These are phyloP conservation scores for Xerocomellus amylosporus DNA, from an alignment of 768 basidiomycete species.

Conservation along the genomic window DNA sequence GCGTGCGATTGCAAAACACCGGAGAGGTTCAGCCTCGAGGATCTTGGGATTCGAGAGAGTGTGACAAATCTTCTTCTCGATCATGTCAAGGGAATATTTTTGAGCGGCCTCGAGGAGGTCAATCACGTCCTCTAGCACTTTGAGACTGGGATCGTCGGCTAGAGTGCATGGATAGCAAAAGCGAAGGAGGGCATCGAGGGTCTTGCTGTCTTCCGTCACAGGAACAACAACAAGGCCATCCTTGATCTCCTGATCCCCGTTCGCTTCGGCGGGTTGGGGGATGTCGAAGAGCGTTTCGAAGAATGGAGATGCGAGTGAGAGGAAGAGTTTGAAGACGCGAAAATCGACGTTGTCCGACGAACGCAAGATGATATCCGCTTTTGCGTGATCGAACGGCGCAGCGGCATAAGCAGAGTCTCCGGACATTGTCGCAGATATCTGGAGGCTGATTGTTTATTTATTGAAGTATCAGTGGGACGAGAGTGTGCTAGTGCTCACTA, in stretches of 20 bases:
- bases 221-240: no score
- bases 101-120: not conserved
- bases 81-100: not conserved
- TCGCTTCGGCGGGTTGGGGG: no score
- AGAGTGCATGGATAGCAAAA: no score
- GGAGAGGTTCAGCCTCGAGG: not conserved
- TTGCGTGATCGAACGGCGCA: not conserved
- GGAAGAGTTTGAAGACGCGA: no score
- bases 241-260: no score
- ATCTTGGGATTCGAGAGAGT: not conserved
- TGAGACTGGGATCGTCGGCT: not conserved
- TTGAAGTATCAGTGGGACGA: not conserved
- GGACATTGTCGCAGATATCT: not conserved
- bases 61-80: not conserved
- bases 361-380: not conserved
- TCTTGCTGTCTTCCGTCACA: no score
- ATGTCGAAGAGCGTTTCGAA: no score
- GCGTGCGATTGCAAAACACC: not conserved
- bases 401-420: not conserved
- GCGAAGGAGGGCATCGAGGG: no score
- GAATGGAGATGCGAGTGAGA: no score
- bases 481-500: not conserved
- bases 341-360: not conserved
- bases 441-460: no score
- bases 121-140: not conserved